Base-by-base conservation (phyloP, 73 alveolate genomes). In the Strombidium stylifer region DNA sequence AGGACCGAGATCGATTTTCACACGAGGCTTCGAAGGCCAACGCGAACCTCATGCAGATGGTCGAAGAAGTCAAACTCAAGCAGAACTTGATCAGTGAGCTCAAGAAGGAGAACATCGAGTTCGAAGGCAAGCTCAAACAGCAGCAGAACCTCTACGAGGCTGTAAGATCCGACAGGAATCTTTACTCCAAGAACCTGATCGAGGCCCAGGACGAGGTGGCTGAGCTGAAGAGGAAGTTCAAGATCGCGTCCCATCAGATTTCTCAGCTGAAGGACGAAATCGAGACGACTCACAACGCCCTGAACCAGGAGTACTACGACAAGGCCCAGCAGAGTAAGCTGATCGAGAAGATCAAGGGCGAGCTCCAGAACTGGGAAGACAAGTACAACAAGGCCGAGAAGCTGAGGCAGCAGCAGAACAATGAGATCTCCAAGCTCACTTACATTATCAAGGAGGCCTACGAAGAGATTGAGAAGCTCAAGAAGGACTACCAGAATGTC, bases 71-170 rank as follows among this genome's bases (percentile, higher is more conserved):
- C 4, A 93, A 93, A 62, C 85, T 93, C 42, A 83, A 85, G 55
- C 88, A 91, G 65, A 90, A 93, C 72, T 46, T 92, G 30, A 90
- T 91, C 64, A 84, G 92, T 69, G 99, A 93, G 73, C 84, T 91
- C 34, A 84, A 93, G 79, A 91, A 87, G 84, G 93, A 93, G 61
- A 82, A 82, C 68, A 86, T 90, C 19, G 99, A 93, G 74, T 77
- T 94, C 45, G 99, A 93, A 60, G 94, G 94, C 51, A 93, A 93
- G 59, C 86, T 93, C 57, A 93, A 93, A 69, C 90, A 85, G 82
- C 95, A 96, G 83, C 92, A 92, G 86, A 95, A 94, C 73, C 91
- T 96, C 51, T 96, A 96, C 75, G 99, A 96, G 82, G 99, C 98
- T 15, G 99, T 96, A 46, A 90, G 99, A 51, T 83, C 98, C 30